Conservation (phyloP, 257 asterid species). For the Ocimum tenuiflorum region DNA sequence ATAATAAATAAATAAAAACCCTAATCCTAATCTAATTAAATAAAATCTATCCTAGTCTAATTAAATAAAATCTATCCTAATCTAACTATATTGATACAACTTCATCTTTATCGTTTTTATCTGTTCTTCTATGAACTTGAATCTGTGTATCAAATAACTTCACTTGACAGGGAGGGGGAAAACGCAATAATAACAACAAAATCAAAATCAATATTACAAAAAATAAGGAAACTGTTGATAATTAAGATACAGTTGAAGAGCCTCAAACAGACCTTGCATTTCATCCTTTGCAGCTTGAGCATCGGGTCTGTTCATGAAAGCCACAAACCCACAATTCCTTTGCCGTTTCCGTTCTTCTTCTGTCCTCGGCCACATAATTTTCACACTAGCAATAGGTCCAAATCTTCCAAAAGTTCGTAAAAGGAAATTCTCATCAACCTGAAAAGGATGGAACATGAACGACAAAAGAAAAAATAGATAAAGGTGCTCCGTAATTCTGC, state of each 20-base stretch:
- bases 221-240: not conserved
- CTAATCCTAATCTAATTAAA: no score
- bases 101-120: no score
- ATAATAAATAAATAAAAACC: no score
- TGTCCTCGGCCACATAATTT: slow-evolving; percentile 99
- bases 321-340: slow-evolving; percentile 92
- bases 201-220: not conserved
- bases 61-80: no score
- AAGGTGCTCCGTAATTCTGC: not conserved
- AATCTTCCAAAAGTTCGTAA: slow-evolving; percentile 93
- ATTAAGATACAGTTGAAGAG: not conserved
- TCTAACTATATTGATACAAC: no score
- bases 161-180: not conserved
- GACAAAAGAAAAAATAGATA: not conserved
- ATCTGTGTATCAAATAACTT: not conserved
- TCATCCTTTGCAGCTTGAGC: slow-evolving; percentile 97
- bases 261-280: slow-evolving; percentile 65
- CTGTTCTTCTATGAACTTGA: no score
- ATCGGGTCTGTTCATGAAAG: slow-evolving; percentile 88
- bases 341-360: slow-evolving; percentile 85
- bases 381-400: slow-evolving; percentile 97
- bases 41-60: no score
- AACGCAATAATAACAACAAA: not conserved
- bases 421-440: slow-evolving; percentile 96
- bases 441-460: not conserved